Evolutionary conservation across 768 basidiomycete genomes (phyloP).

Genomic region (Hygrocybe punicea): DNA sequence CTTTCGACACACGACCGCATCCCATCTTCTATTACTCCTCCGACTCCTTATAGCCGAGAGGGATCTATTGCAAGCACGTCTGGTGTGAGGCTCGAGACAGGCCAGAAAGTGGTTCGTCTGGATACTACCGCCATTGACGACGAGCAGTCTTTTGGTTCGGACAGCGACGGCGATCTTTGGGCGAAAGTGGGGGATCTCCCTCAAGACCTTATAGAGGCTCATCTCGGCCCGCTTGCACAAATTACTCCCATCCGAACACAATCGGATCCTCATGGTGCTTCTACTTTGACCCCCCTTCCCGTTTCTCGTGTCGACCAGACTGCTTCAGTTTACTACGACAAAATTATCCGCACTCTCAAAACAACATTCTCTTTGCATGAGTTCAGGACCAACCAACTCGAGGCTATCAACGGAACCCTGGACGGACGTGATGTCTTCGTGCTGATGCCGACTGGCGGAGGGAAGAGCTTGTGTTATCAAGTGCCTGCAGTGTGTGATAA

Average conservation of each 20-base stretch:
- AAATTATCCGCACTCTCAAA: constrained; percentile 54
- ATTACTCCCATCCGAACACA: constrained; percentile 8
- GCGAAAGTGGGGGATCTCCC: neutral
- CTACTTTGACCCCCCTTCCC: constrained; percentile 9
- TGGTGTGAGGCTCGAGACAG: neutral
- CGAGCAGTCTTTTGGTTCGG: neutral
- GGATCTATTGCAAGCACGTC: neutral
- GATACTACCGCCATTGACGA: neutral
- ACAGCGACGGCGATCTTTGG: neutral
- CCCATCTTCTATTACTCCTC: neutral
- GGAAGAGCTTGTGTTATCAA: constrained; percentile 85
- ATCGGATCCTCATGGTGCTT: constrained; percentile 12
- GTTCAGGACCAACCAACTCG: constrained; percentile 84
- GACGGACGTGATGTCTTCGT: constrained; percentile 86
- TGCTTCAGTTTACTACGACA: constrained; percentile 38
- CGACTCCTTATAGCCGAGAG: neutral
- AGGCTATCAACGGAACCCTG: constrained; percentile 79
- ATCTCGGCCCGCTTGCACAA: no score
- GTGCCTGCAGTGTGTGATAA: constrained; percentile 79
- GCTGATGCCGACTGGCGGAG: constrained; percentile 94
- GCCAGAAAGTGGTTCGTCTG: neutral
- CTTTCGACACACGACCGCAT: neutral
- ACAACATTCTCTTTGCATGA: constrained; percentile 57
- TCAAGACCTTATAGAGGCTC: neutral
- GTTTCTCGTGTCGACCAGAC: constrained; percentile 13